These are phyloP conservation scores for Candida vartiovaarae DNA, from an alignment of 805 yeast genomes.

Conservation along the genomic window DNA sequence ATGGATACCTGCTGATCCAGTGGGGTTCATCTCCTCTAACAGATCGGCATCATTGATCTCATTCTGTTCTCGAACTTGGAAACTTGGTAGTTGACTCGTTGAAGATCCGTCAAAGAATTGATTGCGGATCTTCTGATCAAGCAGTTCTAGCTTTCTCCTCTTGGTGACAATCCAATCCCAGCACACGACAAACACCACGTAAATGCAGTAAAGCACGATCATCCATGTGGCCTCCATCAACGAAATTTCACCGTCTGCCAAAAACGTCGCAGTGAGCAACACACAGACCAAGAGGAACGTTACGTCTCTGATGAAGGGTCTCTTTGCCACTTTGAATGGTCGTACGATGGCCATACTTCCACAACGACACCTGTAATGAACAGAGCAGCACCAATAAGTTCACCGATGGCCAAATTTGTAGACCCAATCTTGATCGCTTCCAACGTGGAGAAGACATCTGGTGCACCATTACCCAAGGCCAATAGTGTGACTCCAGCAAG, in stretches of 20 bases:
- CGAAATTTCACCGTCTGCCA: constrained; percentile 53
- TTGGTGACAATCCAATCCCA: constrained; percentile 20
- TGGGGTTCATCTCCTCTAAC: constrained; percentile 5
- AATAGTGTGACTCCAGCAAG: constrained; percentile 82
- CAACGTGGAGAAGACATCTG: constrained; percentile 81
- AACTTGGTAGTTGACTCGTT: constrained; percentile 3
- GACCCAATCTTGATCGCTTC: constrained; percentile 71
- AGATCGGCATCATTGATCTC: constrained; percentile 21
- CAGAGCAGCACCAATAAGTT: constrained; percentile 84
- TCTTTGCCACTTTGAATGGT: constrained; percentile 53
- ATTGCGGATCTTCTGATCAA: constrained; percentile 21
- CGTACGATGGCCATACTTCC: constrained; percentile 62
- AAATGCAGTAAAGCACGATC: constrained; percentile 47
- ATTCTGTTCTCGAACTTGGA: constrained; percentile 11
- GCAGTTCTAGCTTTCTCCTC: constrained; percentile 12
- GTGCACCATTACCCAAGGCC: constrained; percentile 90
- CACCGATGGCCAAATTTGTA: constrained; percentile 79
- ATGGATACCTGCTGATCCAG: constrained; percentile 9
- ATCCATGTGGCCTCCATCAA: constrained; percentile 49
- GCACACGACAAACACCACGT: constrained; percentile 43
- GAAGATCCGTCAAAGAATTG: constrained; percentile 6
- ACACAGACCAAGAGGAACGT: constrained; percentile 46
- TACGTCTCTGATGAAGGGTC: constrained; percentile 39
- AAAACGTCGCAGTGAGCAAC: constrained; percentile 39
- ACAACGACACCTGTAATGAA: constrained; percentile 79